Base-by-base conservation (phyloP, 2,329 filamentous ascomycete genomes). In the Chaetomium globosum region DNA sequence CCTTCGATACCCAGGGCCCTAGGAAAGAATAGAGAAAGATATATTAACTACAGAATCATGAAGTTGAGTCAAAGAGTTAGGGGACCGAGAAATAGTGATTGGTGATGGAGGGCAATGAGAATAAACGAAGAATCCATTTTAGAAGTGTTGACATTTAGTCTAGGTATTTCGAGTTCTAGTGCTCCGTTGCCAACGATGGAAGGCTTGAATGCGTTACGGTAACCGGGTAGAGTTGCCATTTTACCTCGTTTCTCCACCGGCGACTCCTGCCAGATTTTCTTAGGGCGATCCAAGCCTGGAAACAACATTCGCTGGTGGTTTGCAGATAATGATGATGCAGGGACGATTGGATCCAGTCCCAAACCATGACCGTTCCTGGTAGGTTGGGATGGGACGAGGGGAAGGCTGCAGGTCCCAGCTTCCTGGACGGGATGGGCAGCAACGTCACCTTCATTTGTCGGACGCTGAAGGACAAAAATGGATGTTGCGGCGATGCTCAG, bases 351-450 rank as follows among this genome's bases (percentile, higher is more conserved):
- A 30, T 31, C 23, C 55, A 7, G 36, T 58, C 55, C 49, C 23
- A 5, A 28, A 39, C 21, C 13, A 33, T n/a, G 39, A n/a, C 16
- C 21, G 19, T 21, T 39, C 56, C 26, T 48, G 56, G 46, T 19
- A 59, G 19, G 19, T 23, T 36, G 28, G 7, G 43, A 59, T 43
- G 43, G 28, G 19, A 30, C 56, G 53, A 56, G 53, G 23, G 39
- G 39, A 43, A 5, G 9, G n/a, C 10, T 56, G 31, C n/a, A 59
- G n/a, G 56, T 9, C 56, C 43, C n/a, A 51, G 56, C 28, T 31
- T 51, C 31, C 39, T 19, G 12, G 26, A 43, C 16, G 10, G 23
- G 56, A 48, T 59, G 56, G 23, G n/a, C 46, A 23, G 46, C 2
- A 48, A 48, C 21, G 46, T 23, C 46, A 23, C 23, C 46, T 23